Evolutionary conservation across 495 filamentous ascomycete genomes (phyloP), one percentile per base, ranked within the genome.

Genomic region (Lentithecium fluviatile): DNA sequence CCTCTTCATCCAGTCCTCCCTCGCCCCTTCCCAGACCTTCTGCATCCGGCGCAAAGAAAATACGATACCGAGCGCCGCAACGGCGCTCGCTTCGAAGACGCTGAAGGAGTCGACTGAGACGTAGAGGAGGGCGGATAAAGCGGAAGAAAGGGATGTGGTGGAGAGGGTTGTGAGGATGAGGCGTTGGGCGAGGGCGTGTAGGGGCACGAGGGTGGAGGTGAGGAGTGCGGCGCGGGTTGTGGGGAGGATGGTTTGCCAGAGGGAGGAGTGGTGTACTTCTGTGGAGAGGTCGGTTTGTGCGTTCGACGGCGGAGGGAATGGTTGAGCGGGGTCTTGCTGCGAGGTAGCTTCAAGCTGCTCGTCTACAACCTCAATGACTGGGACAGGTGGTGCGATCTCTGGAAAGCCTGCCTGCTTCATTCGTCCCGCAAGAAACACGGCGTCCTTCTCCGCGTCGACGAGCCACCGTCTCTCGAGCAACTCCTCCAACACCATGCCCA

Each of bases 171-270:
- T 83, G 36, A 95, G 70, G 0, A 95, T 81, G 0, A 95, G 80
- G 48, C 81, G 82, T 70, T 96, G 91, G 17, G 90, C 89, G 6
- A 90, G 77, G 0, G 88, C 81, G 71, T 96, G 91, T 2, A 98
- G 76, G 0, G 82, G 80, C 6, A 91, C 89, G 12, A 95, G 78
- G 0, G 86, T 87, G 25, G 79, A 77, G 2, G 73, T 74, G 19
- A 86, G 75, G 19, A 96, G 81, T 62, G 69, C 13, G 66, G 72
- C 67, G 37, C 90, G 79, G n/a, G 84, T 73, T 66, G 77, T 66
- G 25, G 81, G 75, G 32, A 88, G 87, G 37, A 82, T 57, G 32
- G 69, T 59, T 10, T 71, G 74, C 76, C 76, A 79, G 19, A 73
- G 74, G 23, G 23, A 67, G 19, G 66, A 62, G 24, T 40, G 55